Evolutionary conservation across 306 rosid species (phyloP).

Genomic region (Cucurbita maxima): DNA sequence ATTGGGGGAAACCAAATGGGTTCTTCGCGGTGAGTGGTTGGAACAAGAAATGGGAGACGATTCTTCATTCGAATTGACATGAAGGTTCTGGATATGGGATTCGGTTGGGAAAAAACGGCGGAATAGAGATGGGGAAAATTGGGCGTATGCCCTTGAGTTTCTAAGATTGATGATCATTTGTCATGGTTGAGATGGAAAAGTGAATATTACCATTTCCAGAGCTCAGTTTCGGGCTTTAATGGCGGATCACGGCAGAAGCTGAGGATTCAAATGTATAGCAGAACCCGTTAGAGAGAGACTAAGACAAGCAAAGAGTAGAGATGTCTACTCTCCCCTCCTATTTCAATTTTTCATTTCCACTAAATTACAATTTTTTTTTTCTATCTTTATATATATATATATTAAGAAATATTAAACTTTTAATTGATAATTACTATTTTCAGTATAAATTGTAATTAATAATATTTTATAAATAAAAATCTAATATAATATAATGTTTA

Average conservation of each 20-base stretch:
- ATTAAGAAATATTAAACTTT: no score
- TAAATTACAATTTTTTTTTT: no score
- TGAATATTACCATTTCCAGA: neutral
- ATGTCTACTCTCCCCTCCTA: no score
- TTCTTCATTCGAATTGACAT: constrained; percentile 6
- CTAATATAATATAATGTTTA: no score
- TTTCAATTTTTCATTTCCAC: no score
- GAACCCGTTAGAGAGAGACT: neutral
- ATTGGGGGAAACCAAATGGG: constrained; percentile 16
- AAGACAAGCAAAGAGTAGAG: neutral
- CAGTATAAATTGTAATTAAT: no score
- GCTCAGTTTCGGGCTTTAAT: neutral
- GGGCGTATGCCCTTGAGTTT: neutral
- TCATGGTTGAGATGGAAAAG: neutral
- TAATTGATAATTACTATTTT: no score
- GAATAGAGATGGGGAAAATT: neutral
- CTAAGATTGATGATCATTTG: constrained; percentile 15
- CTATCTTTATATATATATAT: no score
- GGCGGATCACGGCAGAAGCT: neutral
- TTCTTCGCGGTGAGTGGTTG: constrained; percentile 5
- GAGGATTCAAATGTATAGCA: neutral
- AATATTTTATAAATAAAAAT: no score
- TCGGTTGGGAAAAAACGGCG: constrained; percentile 2
- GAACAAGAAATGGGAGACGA: constrained; percentile 4
- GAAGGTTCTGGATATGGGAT: constrained; percentile 9